Evolutionary conservation across 345 rosid genomes (phyloP).

Genomic region (Hypericum perforatum): DNA sequence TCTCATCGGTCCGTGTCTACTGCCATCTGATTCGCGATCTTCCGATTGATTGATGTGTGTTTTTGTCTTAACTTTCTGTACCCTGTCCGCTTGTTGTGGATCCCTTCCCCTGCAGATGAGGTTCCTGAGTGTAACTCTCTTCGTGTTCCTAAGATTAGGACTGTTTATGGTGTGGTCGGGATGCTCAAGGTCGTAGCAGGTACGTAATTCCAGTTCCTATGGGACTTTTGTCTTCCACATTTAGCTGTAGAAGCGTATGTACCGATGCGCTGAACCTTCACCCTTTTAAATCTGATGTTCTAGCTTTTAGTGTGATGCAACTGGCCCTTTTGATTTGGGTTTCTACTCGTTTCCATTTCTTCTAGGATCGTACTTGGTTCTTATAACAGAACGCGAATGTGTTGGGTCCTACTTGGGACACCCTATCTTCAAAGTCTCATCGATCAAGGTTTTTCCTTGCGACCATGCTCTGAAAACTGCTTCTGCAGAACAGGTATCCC

Average conservation of each 20-base stretch:
- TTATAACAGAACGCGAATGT: conserved; percentile 63
- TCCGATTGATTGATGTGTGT: too few species aligned
- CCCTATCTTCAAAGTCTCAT: conserved; percentile 64
- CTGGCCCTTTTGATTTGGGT: background rate
- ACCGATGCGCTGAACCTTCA: background rate
- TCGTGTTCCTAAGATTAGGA: conserved; percentile 74
- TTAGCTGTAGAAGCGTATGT: background rate
- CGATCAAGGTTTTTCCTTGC: conserved; percentile 81
- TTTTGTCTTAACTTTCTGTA: background rate
- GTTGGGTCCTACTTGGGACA: conserved; percentile 77
- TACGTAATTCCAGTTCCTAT: conserved; percentile 6
- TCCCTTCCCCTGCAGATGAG: conserved; percentile 32
- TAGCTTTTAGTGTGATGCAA: background rate
- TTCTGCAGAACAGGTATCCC: conserved; percentile 61
- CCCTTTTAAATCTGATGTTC: background rate
- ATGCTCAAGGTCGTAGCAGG: conserved; percentile 93
- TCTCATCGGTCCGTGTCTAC: conserved; percentile 62
- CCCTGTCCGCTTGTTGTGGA: background rate
- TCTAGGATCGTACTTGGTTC: conserved; percentile 78
- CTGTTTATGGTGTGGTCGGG: conserved; percentile 75
- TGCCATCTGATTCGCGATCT: background rate
- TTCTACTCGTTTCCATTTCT: background rate
- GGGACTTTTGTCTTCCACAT: background rate
- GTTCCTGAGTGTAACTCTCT: conserved; percentile 56
- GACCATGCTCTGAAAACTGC: conserved; percentile 68